These are phyloP conservation scores for Carex scoparia DNA, from an alignment of 176 grass and related monocot species.

Conservation along the genomic window DNA sequence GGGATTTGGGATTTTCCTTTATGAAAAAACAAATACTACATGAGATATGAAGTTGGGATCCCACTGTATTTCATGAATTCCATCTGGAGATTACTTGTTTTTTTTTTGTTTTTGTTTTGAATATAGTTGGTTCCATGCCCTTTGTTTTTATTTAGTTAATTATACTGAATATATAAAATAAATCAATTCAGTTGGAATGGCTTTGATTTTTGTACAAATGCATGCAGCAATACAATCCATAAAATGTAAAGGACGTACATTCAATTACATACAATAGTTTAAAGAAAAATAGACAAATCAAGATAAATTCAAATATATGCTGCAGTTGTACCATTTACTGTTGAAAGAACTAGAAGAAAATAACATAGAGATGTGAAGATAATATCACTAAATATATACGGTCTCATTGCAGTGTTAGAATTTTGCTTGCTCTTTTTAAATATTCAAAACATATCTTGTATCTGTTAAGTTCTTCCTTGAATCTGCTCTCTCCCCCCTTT, in stretches of 20 bases:
- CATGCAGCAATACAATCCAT: neutral
- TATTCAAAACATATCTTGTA: neutral
- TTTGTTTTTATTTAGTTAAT: neutral
- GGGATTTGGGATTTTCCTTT: neutral
- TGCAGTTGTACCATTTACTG: neutral
- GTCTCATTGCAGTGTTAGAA: neutral
- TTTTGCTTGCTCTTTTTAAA: neutral
- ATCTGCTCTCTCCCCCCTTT: no score
- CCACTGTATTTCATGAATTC: slow-evolving; percentile 2
- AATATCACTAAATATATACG: no score
- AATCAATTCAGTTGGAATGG: slow-evolving; percentile 3
- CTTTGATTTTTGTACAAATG: neutral
- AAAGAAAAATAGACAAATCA: neutral
- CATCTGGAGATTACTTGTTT: slow-evolving; percentile 1
- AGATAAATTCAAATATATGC: neutral
- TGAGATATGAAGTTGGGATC: neutral
- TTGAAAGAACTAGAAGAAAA: neutral
- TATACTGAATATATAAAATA: neutral
- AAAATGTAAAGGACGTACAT: neutral
- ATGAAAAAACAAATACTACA: neutral
- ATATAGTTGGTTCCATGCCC: neutral
- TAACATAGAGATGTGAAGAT: neutral
- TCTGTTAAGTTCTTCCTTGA: no score
- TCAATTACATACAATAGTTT: neutral
- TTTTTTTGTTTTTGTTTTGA: neutral